Evolutionary conservation across 352 stramenopile species (phyloP), one percentile per base, ranked within the genome.

Genomic region (Phytophthora aleatoria): DNA sequence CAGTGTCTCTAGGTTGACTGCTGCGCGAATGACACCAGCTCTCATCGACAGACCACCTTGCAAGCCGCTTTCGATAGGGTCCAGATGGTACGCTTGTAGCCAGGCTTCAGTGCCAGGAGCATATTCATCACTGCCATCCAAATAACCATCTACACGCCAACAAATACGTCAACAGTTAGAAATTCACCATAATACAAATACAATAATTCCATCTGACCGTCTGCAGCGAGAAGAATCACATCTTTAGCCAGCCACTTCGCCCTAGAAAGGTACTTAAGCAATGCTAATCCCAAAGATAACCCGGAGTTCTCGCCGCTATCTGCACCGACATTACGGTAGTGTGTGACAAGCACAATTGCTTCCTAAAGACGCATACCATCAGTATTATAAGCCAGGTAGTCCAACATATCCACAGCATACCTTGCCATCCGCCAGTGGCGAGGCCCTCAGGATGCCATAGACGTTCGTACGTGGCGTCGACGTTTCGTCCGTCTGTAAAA

Each of bases 181-280:
- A 6, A 44, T 53, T 42, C 11, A 27, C 12, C 11, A 28, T 27
- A 24, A 13, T 48, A 28, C 13, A 35, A 15, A 15, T 15, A 55
- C 13, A 3, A 49, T 24, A 36, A n/a, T 3, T 33, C n/a, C 7
- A 47, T 8, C 61, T 48, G 48, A 94, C 86, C 84, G 30, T 95
- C 87, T 8, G 87, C 69, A 57, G 87, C 79, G 26, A 95, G 74
- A 15, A 95, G 61, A 49, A 94, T 82, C n/a, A 95, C 67, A 42
- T 95, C 83, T 50, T 95, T 95, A 11, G 87, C 85, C 47, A 95
- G 74, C 87, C 87, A 95, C 44, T 87, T 90, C 5, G 73, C 82
- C 26, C 67, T 64, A 1, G 71, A 61, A 43, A 95, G 76, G 56
- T 87, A 83, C 33, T 83, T 61, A 3, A 95, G 67, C 53, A 95